These are phyloP conservation scores for Pleurotus tuoliensis DNA, from an alignment of 768 basidiomycete species.

Conservation along the genomic window DNA sequence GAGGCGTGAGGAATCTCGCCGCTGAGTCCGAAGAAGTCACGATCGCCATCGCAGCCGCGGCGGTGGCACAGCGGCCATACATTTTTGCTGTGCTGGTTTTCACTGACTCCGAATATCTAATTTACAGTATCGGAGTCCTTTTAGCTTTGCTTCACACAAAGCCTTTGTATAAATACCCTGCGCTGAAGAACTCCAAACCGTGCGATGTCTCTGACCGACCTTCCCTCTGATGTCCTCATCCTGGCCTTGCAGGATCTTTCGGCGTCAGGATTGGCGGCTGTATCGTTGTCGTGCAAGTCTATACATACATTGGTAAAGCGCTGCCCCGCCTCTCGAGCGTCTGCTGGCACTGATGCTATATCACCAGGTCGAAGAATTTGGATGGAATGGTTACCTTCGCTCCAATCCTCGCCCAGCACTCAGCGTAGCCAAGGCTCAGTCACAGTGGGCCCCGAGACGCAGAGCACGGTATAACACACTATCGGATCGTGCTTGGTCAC, in stretches of 20 bases:
- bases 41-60: too few species aligned
- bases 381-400: slow-evolving; percentile 53
- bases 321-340: slow-evolving; percentile 1
- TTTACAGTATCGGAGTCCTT: too few species aligned
- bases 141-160: neutral
- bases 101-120: neutral
- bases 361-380: slow-evolving; percentile 53
- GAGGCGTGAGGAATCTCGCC: neutral
- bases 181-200: too few species aligned
- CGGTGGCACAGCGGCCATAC: too few species aligned
- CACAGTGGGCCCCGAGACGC: slow-evolving; percentile 38
- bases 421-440: slow-evolving; percentile 42
- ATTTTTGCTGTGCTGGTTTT: neutral
- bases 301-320: slow-evolving; percentile 42
- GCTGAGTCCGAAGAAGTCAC: neutral
- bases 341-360: neutral
- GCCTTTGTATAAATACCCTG: neutral
- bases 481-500: slow-evolving; percentile 51
- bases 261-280: slow-evolving; percentile 36
- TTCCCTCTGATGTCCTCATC: slow-evolving; percentile 57
- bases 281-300: slow-evolving; percentile 36
- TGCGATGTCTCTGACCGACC: slow-evolving; percentile 17
- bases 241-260: slow-evolving; percentile 44
- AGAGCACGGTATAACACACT: slow-evolving; percentile 50
- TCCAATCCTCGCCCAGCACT: slow-evolving; percentile 50